A percentile compares a stretch with the other conserved stretches of the same genome.
phyloP scores from a whole-genome alignment of 2,329 filamentous ascomycete species.

The Diaporthe aspalathi region DNA sequence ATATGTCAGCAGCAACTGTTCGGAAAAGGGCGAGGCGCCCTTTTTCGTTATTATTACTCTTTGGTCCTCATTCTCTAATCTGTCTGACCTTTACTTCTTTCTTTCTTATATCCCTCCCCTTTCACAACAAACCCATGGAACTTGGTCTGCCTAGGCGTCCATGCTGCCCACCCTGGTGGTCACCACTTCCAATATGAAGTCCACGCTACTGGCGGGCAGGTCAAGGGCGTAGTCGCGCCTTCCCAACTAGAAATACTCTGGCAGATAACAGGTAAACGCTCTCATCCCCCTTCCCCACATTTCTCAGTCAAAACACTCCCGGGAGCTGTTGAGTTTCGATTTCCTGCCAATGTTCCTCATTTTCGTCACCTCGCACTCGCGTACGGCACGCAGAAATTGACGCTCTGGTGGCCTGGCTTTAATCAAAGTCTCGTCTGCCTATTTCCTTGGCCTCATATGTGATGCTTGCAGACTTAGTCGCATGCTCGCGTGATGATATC shows the following conservation, averaged over 20 bases:
- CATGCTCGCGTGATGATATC: not conserved
- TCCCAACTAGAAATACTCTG: not conserved
- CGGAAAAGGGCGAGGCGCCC: not conserved
- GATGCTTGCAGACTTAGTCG: not conserved
- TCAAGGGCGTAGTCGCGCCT: slow-evolving; percentile 15
- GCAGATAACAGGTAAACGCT: not conserved
- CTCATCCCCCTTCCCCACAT: not conserved
- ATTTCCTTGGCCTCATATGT: not conserved
- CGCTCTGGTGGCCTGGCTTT: too few species aligned
- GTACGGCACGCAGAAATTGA: not conserved
- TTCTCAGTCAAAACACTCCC: too few species aligned
- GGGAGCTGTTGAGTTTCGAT: not conserved
- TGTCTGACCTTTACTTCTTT: not conserved
- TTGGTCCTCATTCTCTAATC: not conserved
- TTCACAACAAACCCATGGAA: not conserved
- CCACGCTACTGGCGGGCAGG: slow-evolving; percentile 9
- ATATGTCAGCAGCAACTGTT: slow-evolving; percentile 18
- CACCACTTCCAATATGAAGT: not conserved
- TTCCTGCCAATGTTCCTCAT: not conserved
- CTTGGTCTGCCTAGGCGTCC: not conserved
- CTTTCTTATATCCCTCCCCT: not conserved
- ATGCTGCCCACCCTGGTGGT: not conserved
- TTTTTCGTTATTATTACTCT: not conserved
- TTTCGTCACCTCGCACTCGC: not conserved
- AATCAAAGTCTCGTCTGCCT: not conserved